Percentiles rank a stretch among this genome's conserved stretches.
phyloP scores from a whole-genome alignment of 148 eudicot genomes.

The Rhododendron williamsianum region DNA sequence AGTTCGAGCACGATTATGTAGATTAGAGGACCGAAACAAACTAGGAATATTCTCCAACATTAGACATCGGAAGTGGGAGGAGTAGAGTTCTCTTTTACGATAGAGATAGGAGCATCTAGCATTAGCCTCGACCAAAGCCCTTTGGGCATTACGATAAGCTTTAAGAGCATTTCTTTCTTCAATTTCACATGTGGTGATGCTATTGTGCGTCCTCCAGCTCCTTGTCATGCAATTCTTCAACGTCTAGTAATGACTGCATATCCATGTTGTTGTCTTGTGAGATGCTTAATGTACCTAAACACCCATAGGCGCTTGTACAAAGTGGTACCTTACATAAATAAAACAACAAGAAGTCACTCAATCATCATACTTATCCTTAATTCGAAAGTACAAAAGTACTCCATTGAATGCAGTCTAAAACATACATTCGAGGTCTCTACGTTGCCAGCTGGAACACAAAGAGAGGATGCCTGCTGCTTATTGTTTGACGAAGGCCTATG shows the following conservation, averaged over 20 bases:
- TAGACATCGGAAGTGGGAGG: slow-evolving; percentile 43
- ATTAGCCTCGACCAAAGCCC: slow-evolving; percentile 64
- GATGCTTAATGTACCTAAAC: slow-evolving; percentile 17
- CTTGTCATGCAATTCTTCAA: slow-evolving; percentile 61
- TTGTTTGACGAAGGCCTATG: slow-evolving; percentile 19
- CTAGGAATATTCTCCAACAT: slow-evolving; percentile 42
- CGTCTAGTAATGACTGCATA: slow-evolving; percentile 37
- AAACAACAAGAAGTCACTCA: slow-evolving; percentile 1
- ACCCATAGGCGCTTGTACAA: slow-evolving; percentile 24
- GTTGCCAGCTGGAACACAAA: slow-evolving; percentile 23
- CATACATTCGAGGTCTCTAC: slow-evolving; percentile 22
- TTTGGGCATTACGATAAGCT: slow-evolving; percentile 60
- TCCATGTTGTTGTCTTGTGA: slow-evolving; percentile 27
- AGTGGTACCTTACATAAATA: slow-evolving; percentile 31
- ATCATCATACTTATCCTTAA: slow-evolving; percentile 10
- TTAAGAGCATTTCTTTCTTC: slow-evolving; percentile 68
- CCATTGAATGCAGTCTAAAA: background rate
- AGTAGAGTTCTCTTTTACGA: slow-evolving; percentile 47
- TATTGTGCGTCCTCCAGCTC: slow-evolving; percentile 75
- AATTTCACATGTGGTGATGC: slow-evolving; percentile 52
- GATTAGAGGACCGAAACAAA: slow-evolving; percentile 29
- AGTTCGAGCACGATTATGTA: slow-evolving; percentile 27
- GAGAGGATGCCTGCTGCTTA: slow-evolving; percentile 18
- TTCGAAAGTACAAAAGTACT: background rate
- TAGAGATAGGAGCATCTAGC: slow-evolving; percentile 60